Base-by-base conservation (phyloP, 108 stramenopile genomes). In the Skeletonema menzelii region DNA sequence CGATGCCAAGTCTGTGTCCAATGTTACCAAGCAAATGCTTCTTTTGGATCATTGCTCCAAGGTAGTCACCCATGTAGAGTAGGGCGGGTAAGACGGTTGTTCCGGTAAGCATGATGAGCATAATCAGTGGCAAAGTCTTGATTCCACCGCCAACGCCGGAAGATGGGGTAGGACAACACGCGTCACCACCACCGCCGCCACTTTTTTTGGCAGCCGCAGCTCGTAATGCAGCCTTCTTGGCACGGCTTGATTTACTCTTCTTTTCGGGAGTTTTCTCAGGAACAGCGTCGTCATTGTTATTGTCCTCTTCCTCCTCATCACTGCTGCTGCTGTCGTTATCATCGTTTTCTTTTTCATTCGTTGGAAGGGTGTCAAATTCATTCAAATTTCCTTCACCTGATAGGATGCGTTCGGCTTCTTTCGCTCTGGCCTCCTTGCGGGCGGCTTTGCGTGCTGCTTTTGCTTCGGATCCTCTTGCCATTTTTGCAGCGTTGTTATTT, bases 41-140 rank as follows among this genome's bases (percentile, higher is more conserved):
- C 71, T 91, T 89, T 49, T 72, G 70, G 22, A 88, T 57, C 37
- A 70, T 84, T n/a, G 61, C 67, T 22, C 82, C 74, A 35, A 91
- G 19, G 46, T 80, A 87, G 65, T 95, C 95, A 32, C 85, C 79
- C 22, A 84, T 75, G 65, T 86, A 93, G 8, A 95, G 76, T 8
- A 95, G 56, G 40, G 87, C 95, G 27, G 95, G 95, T 19, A 93
- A 66, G n/a, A 90, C 63, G 0, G 92, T 88, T 14, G 91, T 87
- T 27, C 88, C 95, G 10, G 84, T 86, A 83, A 95, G 89, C 73
- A 95, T 76, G 57, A 95, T 80, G 38, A 95, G 84, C 40, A 95
- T 75, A 22, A 95, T 76, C 46, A 95, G 69, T 10, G 95, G 95
- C 44, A 84, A 63, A 3, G 85, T 87, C 67, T 95, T 93, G 84